Base-by-base conservation (phyloP, 805 yeast species). In the Spencermartinsiella europaea region DNA sequence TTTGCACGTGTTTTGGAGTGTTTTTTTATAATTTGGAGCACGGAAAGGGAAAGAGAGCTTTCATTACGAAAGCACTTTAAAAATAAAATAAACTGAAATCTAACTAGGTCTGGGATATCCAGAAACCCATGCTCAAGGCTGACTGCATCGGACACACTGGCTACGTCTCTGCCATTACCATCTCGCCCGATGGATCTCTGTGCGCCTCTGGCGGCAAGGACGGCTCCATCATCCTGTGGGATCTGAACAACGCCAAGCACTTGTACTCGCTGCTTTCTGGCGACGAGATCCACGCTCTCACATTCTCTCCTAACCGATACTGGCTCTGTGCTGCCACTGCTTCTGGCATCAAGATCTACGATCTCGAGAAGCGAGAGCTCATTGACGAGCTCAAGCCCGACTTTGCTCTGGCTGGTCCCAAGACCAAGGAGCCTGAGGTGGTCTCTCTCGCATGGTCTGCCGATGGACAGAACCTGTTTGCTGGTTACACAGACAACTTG, bases 291-390 rank as follows among this genome's bases (percentile, higher is more conserved):
- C 87, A 87, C 75, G 95, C 97, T 72, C 81, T 93, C 71, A 95
- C 97, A 66, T 93, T 93, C 95, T 91, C 98, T 73, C 99, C 99
- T 78, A 87, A 87, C 95, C 90, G 99, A 85, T 93, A 87, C 95
- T 93, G 99, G 99, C 85, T 93, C 74, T 91, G 95, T 72, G 99
- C 98, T 77, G 98, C 99, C 70, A 93, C 99, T 66, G 77, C 96
- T 60, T 77, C 96, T 62, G 93, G 96, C 69, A 88, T 93, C 81
- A 91, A 90, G 86, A 83, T 93, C 81, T 93, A 82, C 87, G 87
- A 90, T 84, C 83, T 93, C 74, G 93, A 89, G 79, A 90, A 85
- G 77, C 84, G 95, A 77, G 77, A 77, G 65, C 79, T 90, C 72
- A 85, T 89, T 75, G 98, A 90, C 70, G 96, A 90, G 80, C 85